Conservation (phyloP, 441 rosid genomes). For the Dalechampia spathulata region DNA sequence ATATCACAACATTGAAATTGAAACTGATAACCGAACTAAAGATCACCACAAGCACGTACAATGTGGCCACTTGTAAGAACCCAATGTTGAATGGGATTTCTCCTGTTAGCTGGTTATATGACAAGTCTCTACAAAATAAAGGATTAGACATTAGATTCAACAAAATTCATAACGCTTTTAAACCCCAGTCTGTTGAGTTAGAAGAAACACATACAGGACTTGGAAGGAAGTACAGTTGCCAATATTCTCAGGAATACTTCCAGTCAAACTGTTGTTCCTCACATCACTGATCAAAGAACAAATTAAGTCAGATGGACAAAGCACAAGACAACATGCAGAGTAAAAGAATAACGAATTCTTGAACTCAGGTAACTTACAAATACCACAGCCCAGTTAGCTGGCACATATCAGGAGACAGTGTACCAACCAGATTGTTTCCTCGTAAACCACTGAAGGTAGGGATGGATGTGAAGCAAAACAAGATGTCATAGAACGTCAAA, state of each 20-base stretch:
- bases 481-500: neutral
- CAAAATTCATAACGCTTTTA: neutral
- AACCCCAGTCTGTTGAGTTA: constrained; percentile 6
- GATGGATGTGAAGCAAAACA: neutral
- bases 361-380: constrained; percentile 56
- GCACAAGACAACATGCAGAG: neutral
- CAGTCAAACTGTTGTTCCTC: constrained; percentile 85
- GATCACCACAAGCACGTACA: constrained; percentile 39
- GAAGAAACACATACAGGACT: constrained; percentile 68
- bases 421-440: constrained; percentile 79
- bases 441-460: constrained; percentile 54
- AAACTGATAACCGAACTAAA: neutral
- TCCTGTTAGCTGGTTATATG: constrained; percentile 83
- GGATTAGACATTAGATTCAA: neutral
- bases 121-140: constrained; percentile 62
- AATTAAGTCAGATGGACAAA: constrained; percentile 4
- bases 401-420: constrained; percentile 81
- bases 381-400: constrained; percentile 91
- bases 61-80: constrained; percentile 92
- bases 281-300: constrained; percentile 54
- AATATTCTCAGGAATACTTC: constrained; percentile 69
- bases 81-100: constrained; percentile 95
- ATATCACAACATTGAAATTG: neutral
- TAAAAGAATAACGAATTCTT: neutral
- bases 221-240: constrained; percentile 98